Conservation (phyloP, 1,284 basidiomycete genomes). For the Cryptococcus sp. region DNA sequence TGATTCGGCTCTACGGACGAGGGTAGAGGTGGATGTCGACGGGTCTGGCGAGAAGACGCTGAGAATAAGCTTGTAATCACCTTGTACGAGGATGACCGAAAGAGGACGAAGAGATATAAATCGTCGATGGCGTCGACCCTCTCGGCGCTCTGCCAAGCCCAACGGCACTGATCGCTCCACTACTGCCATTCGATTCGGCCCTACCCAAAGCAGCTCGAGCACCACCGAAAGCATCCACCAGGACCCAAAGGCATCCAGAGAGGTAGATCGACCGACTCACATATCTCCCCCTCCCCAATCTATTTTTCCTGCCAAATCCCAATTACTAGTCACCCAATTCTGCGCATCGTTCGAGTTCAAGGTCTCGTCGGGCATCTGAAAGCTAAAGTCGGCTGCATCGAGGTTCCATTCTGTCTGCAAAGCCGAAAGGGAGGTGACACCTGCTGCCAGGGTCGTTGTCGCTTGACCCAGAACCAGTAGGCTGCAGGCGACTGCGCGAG, state of each 20-base stretch:
- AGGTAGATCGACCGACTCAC: constrained; percentile 15
- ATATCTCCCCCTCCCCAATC: constrained; percentile 29
- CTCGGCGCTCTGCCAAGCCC: too few relatives aligned
- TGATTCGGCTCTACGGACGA: constrained; percentile 13
- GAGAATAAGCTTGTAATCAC: background rate
- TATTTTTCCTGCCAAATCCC: constrained; percentile 30
- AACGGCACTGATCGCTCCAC: too few relatives aligned
- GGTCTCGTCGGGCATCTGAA: constrained; percentile 23
- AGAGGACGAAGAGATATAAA: too few relatives aligned
- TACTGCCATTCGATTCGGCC: background rate
- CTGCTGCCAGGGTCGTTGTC: background rate
- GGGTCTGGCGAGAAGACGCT: constrained; percentile 33
- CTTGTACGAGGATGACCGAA: too few relatives aligned
- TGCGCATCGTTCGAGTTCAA: constrained; percentile 20
- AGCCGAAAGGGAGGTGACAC: background rate
- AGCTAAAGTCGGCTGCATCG: constrained; percentile 20
- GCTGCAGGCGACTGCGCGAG: background rate
- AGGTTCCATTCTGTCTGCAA: constrained; percentile 12
- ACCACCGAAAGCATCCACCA: background rate
- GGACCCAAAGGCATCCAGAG: background rate
- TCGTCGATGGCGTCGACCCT: too few relatives aligned
- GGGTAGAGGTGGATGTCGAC: constrained; percentile 11
- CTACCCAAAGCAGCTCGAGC: background rate
- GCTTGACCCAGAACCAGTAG: background rate
- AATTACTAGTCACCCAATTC: constrained; percentile 25